These are phyloP conservation scores for Fraxinus paxiana DNA, from an alignment of 305 asterid species.

Conservation along the genomic window DNA sequence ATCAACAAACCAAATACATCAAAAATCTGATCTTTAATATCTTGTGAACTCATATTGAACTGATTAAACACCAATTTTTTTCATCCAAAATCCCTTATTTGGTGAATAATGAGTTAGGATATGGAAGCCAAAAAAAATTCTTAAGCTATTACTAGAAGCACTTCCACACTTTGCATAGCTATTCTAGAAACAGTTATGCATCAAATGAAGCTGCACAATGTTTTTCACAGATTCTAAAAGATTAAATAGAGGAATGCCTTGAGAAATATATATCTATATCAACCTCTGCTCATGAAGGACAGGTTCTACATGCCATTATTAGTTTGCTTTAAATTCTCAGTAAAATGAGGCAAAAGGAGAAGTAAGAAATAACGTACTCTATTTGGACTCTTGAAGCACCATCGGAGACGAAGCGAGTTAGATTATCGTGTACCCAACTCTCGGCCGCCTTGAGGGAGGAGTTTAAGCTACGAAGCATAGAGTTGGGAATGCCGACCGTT, in stretches of 20 bases:
- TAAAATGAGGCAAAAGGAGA: background rate
- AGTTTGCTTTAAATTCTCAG: background rate
- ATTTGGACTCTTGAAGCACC: conserved; percentile 52
- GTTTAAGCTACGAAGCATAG: conserved; percentile 68
- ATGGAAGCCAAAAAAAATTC: background rate
- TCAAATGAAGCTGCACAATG: background rate
- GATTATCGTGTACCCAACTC: conserved; percentile 80
- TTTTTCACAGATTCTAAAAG: background rate
- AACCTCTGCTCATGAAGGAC: background rate
- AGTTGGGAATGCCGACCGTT: conserved; percentile 68
- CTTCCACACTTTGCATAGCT: background rate
- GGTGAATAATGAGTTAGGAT: background rate
- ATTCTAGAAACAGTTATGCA: background rate
- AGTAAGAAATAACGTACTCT: conserved; percentile 35
- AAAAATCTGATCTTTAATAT: background rate
- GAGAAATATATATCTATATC: background rate
- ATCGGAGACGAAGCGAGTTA: conserved; percentile 63
- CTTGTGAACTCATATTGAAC: background rate
- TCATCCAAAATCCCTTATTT: background rate
- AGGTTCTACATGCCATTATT: background rate
- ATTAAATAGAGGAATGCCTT: background rate
- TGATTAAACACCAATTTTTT: background rate
- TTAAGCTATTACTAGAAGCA: background rate
- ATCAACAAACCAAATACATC: background rate
- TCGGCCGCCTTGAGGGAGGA: conserved; percentile 62